Conservation (phyloP, 108 stramenopile species). For the Cyclostephanos tholiformis region DNA sequence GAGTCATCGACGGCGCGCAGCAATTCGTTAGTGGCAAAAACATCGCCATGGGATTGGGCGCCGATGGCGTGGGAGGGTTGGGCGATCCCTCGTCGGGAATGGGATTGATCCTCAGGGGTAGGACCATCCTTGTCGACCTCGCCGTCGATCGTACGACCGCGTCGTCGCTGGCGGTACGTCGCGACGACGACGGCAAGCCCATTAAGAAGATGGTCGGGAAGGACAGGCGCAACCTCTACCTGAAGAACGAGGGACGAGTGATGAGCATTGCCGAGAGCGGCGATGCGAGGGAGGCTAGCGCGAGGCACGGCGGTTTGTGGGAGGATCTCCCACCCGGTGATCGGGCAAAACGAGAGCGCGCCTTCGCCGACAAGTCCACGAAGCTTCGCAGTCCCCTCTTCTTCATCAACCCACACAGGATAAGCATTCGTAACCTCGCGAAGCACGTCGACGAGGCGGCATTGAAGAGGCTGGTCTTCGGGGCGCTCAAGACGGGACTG, state of each 20-base stretch:
- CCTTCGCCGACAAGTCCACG: slow-evolving; percentile 88
- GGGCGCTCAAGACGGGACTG: slow-evolving; percentile 78
- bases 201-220: slow-evolving; percentile 60
- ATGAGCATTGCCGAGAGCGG: slow-evolving; percentile 45
- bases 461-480: slow-evolving; percentile 71
- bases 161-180: slow-evolving; percentile 68
- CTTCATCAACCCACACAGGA: slow-evolving; percentile 93
- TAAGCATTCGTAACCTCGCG: slow-evolving; percentile 90
- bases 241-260: slow-evolving; percentile 93
- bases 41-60: slow-evolving; percentile 35
- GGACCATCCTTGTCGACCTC: slow-evolving; percentile 70
- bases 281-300: slow-evolving; percentile 38
- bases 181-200: slow-evolving; percentile 61
- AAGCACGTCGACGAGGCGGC: slow-evolving; percentile 87
- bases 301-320: slow-evolving; percentile 60
- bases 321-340: slow-evolving; percentile 84
- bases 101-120: slow-evolving; percentile 61
- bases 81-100: slow-evolving; percentile 16
- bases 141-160: slow-evolving; percentile 84
- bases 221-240: slow-evolving; percentile 94
- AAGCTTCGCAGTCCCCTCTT: slow-evolving; percentile 96
- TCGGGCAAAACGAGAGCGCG: slow-evolving; percentile 87
- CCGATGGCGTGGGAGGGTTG: background rate
- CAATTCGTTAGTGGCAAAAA: slow-evolving; percentile 48
- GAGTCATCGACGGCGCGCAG: background rate